Base-by-base conservation (phyloP, 2,329 filamentous ascomycete genomes). In the Sporothrix inflata region DNA sequence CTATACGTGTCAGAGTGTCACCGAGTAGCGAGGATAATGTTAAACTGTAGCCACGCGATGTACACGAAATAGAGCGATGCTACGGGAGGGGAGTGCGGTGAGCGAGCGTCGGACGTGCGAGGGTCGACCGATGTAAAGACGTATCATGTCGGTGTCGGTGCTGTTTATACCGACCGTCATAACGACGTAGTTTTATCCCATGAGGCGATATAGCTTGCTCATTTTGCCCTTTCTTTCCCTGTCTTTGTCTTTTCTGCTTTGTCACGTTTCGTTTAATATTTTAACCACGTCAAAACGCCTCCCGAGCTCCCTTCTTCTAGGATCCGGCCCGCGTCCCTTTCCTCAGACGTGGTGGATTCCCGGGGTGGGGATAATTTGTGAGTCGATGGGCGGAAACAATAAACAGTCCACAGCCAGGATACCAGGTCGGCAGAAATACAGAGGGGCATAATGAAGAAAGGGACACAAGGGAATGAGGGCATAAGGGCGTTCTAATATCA, bases 261-360 rank as follows among this genome's bases (percentile, higher is more conserved):
- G 11, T n/a, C n/a, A 30, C n/a, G 11, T 24, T 66, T 55, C 6
- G 40, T 8, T 30, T 47, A 27, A 19, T 34, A 30, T 19, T 19
- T 49, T 66, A n/a, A 16, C 16, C 27, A 38, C 9, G 55, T 9
- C 21, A 40, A 27, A 38, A 45, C 2, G 38, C 60, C n/a, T 45
- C 45, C 60, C 34, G 21, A 42, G 11, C 19, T 45, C 21, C n/a
- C 40, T 66, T 45, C 21, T 45, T 45, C 61, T 16, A 47, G 38
- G 34, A 61, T 40, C 57, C 57, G 57, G 57, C 16, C 60, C 38
- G 60, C n/a, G 38, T 65, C 60, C 60, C 38, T 45, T 65, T 63
- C 11, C 60, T 65, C 60, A 42, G 40, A 45, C 45, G n/a, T 45
- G 40, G 40, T 45, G 21, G 38, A 16, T 42, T 27, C 16, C 60